Conservation (phyloP, 257 asterid species). For the Leonotis leonurus region DNA sequence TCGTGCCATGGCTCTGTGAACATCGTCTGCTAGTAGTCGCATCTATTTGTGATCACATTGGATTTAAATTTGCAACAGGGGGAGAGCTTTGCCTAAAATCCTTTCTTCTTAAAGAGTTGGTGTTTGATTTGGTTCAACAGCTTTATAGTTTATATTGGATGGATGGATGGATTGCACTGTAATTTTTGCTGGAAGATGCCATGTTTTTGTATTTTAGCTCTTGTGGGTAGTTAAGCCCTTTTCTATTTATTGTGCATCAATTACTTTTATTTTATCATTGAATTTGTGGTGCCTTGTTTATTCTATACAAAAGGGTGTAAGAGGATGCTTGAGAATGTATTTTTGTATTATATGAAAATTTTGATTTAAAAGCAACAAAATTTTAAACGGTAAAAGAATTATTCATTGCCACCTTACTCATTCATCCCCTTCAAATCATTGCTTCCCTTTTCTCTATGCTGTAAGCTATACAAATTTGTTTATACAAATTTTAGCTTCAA, state of each 20-base stretch:
- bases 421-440: no score
- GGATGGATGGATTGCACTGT: slow-evolving; percentile 11
- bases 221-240: neutral
- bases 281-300: slow-evolving; percentile 9
- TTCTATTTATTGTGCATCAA: neutral
- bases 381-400: no score
- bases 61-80: neutral
- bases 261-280: slow-evolving; percentile 8
- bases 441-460: no score
- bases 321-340: neutral
- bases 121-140: slow-evolving; percentile 19
- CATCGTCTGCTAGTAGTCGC: neutral
- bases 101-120: no score
- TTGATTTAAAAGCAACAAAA: no score
- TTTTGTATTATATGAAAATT: no score
- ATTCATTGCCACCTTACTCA: no score
- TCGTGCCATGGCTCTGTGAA: neutral
- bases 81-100: no score
- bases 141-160: neutral
- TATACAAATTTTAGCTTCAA: no score
- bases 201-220: slow-evolving; percentile 9
- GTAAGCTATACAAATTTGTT: no score
- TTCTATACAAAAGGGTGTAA: neutral
- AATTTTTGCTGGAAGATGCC: slow-evolving; percentile 3
- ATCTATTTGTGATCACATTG: neutral